Base-by-base conservation (phyloP, 2,329 filamentous ascomycete species). In the Botrytis hyacinthi region DNA sequence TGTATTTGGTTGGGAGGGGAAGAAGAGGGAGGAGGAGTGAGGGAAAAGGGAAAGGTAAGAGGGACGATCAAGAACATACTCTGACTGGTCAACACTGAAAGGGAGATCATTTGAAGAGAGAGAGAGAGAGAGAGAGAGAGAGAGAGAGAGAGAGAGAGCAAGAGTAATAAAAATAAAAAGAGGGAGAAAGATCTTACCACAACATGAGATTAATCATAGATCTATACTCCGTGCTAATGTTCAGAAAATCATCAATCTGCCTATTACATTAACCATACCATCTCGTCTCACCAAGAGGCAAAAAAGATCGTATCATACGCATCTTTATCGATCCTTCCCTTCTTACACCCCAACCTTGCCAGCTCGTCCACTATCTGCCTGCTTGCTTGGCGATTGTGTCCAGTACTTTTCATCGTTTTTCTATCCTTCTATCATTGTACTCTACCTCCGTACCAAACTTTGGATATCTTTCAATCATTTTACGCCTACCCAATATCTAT, bases 281-380 rank as follows among this genome's bases (percentile, higher is more conserved):
- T 42, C 26, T 20, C 37, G 37, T 62, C 37, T 29, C 37, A 62
- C 26, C 37, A 18, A 62, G 35, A 42, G 3, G 37, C 37, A 5
- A 29, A 44, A n/a, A 63, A 44, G n/a, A 60, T 37, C 59, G 32
- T 61, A 61, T 37, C 59, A 61, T 22, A 40, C 32, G 22, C 32
- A 65, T 44, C 61, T 32, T 32, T 44, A 63, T 63, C 40, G 37
- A 63, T 65, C 61, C 61, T 65, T 46, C 61, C 61, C 40, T 65
- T 65, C n/a, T 32, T 14, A 65, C 61, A 65, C 9, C 37, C 61
- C 61, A 63, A 44, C 61, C 26, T 63, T 29, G 37, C 60, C 37
- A 63, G 26, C 37, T 61, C 40, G 42, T 42, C n/a, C 37, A 42
- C 61, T 29, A 29, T 44, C 61, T 65, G 61, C 61, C 61, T 65